Conservation (phyloP, 352 stramenopile species). For the Phytophthora chlamydospora region DNA sequence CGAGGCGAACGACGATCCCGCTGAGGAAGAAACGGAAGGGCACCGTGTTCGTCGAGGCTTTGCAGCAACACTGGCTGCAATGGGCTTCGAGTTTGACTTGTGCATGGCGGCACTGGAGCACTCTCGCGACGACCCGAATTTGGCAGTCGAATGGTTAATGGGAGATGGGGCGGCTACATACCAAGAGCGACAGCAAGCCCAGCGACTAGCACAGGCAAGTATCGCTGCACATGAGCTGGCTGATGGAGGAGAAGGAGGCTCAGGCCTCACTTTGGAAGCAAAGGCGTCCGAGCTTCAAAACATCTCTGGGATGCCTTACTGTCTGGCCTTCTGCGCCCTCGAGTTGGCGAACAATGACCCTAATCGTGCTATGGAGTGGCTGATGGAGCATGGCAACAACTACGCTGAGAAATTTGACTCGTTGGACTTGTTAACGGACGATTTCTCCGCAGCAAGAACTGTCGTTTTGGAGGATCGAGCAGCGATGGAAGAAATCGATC, state of each 20-base stretch:
- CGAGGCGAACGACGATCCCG: slow-evolving; percentile 57
- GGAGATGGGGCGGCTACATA: slow-evolving; percentile 71
- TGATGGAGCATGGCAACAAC: slow-evolving; percentile 80
- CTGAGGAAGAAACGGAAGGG: slow-evolving; percentile 77
- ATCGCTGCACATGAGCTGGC: slow-evolving; percentile 38
- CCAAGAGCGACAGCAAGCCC: slow-evolving; percentile 70
- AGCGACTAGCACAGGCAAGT: slow-evolving; percentile 56
- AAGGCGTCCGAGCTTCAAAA: slow-evolving; percentile 76
- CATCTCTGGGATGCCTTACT: slow-evolving; percentile 81
- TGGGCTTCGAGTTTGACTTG: slow-evolving; percentile 90
- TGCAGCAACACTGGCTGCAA: slow-evolving; percentile 80
- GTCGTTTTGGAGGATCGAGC: slow-evolving; percentile 62
- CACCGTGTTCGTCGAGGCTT: slow-evolving; percentile 78
- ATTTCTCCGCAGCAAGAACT: slow-evolving; percentile 52
- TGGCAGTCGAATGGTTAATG: slow-evolving; percentile 90
- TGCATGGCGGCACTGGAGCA: slow-evolving; percentile 86
- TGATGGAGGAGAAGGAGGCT: slow-evolving; percentile 20
- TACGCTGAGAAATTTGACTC: slow-evolving; percentile 65
- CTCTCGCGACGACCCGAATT: slow-evolving; percentile 82
- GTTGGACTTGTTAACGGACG: slow-evolving; percentile 51
- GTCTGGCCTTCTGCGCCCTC: slow-evolving; percentile 63
- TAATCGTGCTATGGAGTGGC: slow-evolving; percentile 88
- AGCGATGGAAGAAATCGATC: slow-evolving; percentile 82
- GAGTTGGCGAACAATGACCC: slow-evolving; percentile 83
- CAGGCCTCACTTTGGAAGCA: slow-evolving; percentile 48